Evolutionary conservation across 352 stramenopile species (phyloP), one percentile per base, ranked within the genome.

Genomic region (Phytophthora hybrid): DNA sequence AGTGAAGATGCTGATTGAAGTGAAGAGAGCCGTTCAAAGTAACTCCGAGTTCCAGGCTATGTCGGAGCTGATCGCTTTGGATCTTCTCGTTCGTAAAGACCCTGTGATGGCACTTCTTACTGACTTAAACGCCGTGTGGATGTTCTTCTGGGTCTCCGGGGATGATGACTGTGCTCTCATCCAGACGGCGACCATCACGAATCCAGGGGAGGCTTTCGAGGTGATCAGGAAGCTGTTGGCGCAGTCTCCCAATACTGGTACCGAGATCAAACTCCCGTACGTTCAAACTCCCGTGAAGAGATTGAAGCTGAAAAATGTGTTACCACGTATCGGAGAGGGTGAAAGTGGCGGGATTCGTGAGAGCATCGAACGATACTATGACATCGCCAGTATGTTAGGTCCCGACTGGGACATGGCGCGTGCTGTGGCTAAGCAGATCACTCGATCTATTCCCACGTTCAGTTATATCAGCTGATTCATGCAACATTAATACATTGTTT

Each of bases 1-100:
- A 41, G 80, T 79, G 58, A 82, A 72, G 63, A 80, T 87, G 78
- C 65, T 84, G 51, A 79, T 85, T 62, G 76, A 90, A 80, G 78
- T 85, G 67, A 82, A 85, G 62, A 74, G 14, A 57, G 29, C 51
- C 9, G 54, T 88, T 26, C 34, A 81, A 79, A 5, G 0, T 65
- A 41, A 51, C 23, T 60, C 19, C 62, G 59, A 47, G 26, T 88
- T 76, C 52, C 73, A 88, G 71, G 72, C 71, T 11, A 64, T 84
- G 44, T 85, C 80, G 39, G 68, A 87, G 37, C 69, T 87, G 19
- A 82, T 84, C 41, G 76, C 77, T 8, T 57, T 90, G 34, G 78
- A 85, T 80, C n/a, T 87, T n/a, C 58, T 90, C 10, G 47, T 29
- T n/a, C n/a, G n/a, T 31, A 32, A 63, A 10, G 59, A 82, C 34